Evolutionary conservation across 2,329 filamentous ascomycete species (phyloP).

Genomic region (Scytalidium sp.): DNA sequence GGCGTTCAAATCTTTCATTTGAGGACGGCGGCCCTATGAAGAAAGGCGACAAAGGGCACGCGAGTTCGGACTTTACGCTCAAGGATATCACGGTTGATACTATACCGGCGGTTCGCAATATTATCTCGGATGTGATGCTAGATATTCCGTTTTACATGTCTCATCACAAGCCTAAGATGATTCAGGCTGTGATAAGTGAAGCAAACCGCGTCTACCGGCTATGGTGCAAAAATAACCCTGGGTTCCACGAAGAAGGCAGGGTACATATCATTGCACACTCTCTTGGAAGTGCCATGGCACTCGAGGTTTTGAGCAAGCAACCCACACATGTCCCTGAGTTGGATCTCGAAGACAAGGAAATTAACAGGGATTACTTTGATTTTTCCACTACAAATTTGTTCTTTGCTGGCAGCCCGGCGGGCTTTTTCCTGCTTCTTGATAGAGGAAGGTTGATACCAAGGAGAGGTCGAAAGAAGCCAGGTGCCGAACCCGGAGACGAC

Average conservation of each 20-base stretch:
- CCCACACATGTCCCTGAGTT: conserved; percentile 65
- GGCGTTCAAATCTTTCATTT: conserved; percentile 84
- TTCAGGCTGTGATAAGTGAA: conserved; percentile 80
- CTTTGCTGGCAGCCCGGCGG: conserved; percentile 83
- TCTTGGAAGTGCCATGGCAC: conserved; percentile 88
- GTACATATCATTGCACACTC: conserved; percentile 94
- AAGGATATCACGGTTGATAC: conserved; percentile 91
- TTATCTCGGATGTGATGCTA: conserved; percentile 97
- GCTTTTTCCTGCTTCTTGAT: conserved; percentile 89
- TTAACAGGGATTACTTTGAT: conserved; percentile 67
- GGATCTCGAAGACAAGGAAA: conserved; percentile 36
- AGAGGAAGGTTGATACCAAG: conserved; percentile 70
- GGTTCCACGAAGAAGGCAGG: conserved; percentile 74
- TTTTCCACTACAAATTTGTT: conserved; percentile 92
- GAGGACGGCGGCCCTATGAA: conserved; percentile 70
- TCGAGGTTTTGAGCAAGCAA: conserved; percentile 87
- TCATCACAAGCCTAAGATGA: conserved; percentile 93
- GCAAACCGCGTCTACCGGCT: conserved; percentile 94
- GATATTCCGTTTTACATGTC: conserved; percentile 98
- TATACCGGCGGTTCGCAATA: conserved; percentile 85
- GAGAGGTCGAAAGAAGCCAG: conserved; percentile 71
- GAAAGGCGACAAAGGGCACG: conserved; percentile 49
- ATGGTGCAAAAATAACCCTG: conserved; percentile 92
- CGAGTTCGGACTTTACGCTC: conserved; percentile 64
- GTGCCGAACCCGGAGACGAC: conserved; percentile 61